Percentiles rank a stretch among this genome's conserved stretches.
phyloP scores from a whole-genome alignment of 2,329 filamentous ascomycete genomes.

The Trematosphaeria pertusa region DNA sequence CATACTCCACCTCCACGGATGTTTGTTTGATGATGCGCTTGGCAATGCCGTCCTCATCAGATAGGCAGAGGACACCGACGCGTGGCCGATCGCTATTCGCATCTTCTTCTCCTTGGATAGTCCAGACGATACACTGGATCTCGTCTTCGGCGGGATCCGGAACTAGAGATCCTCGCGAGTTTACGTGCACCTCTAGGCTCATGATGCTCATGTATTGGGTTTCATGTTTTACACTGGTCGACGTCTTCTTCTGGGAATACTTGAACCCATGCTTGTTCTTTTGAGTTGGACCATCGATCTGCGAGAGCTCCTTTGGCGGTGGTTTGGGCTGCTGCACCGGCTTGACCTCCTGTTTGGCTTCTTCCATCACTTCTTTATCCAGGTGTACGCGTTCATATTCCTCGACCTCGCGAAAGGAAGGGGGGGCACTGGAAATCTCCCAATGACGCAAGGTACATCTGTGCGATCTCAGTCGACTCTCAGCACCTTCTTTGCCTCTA shows the following conservation, averaged over 20 bases:
- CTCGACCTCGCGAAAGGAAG: slow-evolving; percentile 72
- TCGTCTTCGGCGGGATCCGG: slow-evolving; percentile 93
- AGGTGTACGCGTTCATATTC: slow-evolving; percentile 65
- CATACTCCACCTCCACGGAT: slow-evolving; percentile 70
- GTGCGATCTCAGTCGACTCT: slow-evolving; percentile 60
- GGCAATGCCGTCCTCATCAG: slow-evolving; percentile 65
- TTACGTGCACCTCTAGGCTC: slow-evolving; percentile 92
- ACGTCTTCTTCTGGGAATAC: slow-evolving; percentile 78
- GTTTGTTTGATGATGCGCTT: slow-evolving; percentile 68
- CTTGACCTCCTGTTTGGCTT: slow-evolving; percentile 8
- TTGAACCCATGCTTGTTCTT: slow-evolving; percentile 83
- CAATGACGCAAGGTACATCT: slow-evolving; percentile 72
- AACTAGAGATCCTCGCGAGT: slow-evolving; percentile 78
- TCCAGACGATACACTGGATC: slow-evolving; percentile 89
- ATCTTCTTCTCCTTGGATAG: slow-evolving; percentile 77
- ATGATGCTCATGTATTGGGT: slow-evolving; percentile 95
- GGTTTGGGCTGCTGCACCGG: slow-evolving; percentile 18
- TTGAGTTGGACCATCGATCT: slow-evolving; percentile 89
- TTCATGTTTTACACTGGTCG: slow-evolving; percentile 80
- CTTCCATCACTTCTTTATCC: slow-evolving; percentile 20
- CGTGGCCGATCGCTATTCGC: slow-evolving; percentile 62
- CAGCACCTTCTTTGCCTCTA: slow-evolving; percentile 58
- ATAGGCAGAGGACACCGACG: slow-evolving; percentile 76
- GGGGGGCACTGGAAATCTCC: slow-evolving; percentile 77
- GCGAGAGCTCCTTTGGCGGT: slow-evolving; percentile 64